Evolutionary conservation across 805 yeast species (phyloP).

Genomic region (Pichia eremophila): DNA sequence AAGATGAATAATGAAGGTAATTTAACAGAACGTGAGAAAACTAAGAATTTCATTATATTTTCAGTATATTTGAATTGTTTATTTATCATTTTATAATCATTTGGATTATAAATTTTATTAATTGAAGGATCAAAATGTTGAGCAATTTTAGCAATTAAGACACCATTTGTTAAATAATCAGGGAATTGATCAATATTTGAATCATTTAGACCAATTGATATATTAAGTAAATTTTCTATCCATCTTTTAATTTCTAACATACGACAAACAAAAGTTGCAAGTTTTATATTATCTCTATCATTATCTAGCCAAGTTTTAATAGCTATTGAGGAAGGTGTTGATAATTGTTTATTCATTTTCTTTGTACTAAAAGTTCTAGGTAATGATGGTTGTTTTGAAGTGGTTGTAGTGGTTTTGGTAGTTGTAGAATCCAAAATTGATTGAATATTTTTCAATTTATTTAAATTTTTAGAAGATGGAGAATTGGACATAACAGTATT

Average conservation of each 20-base stretch:
- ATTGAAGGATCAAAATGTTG: slow-evolving; percentile 59
- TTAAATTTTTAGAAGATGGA: slow-evolving; percentile 28
- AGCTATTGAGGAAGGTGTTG: slow-evolving; percentile 5
- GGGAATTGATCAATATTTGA: slow-evolving; percentile 41
- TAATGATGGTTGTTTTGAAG: not conserved
- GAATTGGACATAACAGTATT: slow-evolving; percentile 27
- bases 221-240: slow-evolving; percentile 31
- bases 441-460: slow-evolving; percentile 24
- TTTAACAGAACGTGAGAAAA: slow-evolving; percentile 54
- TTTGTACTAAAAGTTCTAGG: slow-evolving; percentile 6
- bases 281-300: slow-evolving; percentile 20
- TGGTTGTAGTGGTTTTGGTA: not conserved
- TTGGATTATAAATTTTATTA: slow-evolving; percentile 11
- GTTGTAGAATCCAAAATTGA: slow-evolving; percentile 11
- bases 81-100: slow-evolving; percentile 24
- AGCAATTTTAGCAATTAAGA: slow-evolving; percentile 70
- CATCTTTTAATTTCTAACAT: slow-evolving; percentile 41
- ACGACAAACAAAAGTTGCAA: slow-evolving; percentile 44
- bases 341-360: slow-evolving; percentile 1
- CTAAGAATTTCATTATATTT: slow-evolving; percentile 77
- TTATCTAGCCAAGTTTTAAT: slow-evolving; percentile 21
- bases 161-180: slow-evolving; percentile 73
- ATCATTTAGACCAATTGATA: slow-evolving; percentile 20
- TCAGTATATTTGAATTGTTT: slow-evolving; percentile 87
- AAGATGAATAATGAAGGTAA: slow-evolving; percentile 85